Base-by-base conservation (phyloP, 345 rosid genomes). In the Corymbia maculata region DNA sequence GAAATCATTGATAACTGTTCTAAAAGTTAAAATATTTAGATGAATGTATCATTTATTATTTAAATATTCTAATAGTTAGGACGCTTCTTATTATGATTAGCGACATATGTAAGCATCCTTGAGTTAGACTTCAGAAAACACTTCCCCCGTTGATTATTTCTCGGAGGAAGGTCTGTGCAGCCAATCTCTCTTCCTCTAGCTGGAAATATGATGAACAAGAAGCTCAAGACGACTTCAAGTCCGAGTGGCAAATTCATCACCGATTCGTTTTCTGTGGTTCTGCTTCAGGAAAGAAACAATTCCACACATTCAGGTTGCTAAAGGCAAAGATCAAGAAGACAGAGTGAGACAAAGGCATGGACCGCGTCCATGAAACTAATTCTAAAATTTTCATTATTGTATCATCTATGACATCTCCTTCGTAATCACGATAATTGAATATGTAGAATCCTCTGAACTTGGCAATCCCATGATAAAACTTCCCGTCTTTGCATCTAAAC, bases 301-400 rank as follows among this genome's bases (percentile, higher is more conserved):
- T 86, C 17, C 88, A 92, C 64, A 92, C 94, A 12, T 95, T 89
- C n/a, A 87, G 52, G 88, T 86, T 91, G 80, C 91, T 88, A 7
- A 90, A 88, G 55, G 95, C 94, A 86, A 93, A 90, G 30, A 92
- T 92, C 89, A 92, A 88, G 92, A 95, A 94, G 86, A 94, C 94
- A 8, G 42, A 92, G 82, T 1, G 96, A 92, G 6, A 86, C 47
- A 22, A 93, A 61, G 22, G 95, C 95, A 88, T 93, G 96, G 52
- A 93, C 89, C 28, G 92, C 91, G 68, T 95, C 95, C 0, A 88
- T 91, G 50, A 51, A 13, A 14, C 55, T 86, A 26, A 94, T 61
- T 28, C 44, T 90, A 17, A 70, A 89, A 36, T 88, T 86, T 2
- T 47, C 68, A 68, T 80, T n/a, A 1, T 32, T 52, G 21, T 84